Evolutionary conservation across 345 rosid species (phyloP).

Genomic region (Syzygium jambos): DNA sequence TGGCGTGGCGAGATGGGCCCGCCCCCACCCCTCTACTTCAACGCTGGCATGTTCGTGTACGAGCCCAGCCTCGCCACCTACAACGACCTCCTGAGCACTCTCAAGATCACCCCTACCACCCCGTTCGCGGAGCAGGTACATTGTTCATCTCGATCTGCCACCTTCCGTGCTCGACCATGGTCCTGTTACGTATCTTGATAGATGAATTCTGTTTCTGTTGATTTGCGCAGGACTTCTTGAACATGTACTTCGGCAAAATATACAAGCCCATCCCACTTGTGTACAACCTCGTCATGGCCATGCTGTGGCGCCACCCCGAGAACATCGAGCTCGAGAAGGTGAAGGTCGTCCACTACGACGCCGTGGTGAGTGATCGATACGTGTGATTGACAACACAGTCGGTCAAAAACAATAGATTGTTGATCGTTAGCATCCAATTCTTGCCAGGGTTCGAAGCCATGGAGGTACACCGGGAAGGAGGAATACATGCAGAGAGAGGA

Average conservation of each 20-base stretch:
- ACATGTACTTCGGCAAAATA: conserved; percentile 59
- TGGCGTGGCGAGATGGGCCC: conserved; percentile 57
- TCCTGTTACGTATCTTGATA: too few relatives aligned
- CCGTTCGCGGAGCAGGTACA: conserved; percentile 62
- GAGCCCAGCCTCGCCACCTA: conserved; percentile 54
- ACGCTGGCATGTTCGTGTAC: conserved; percentile 80
- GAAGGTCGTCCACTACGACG: conserved; percentile 79
- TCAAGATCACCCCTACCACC: conserved; percentile 46
- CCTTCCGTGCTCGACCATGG: background rate
- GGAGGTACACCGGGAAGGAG: conserved; percentile 85
- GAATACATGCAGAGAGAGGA: conserved; percentile 73
- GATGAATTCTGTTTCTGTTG: too few relatives aligned
- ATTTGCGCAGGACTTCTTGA: conserved; percentile 30
- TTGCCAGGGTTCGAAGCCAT: conserved; percentile 73
- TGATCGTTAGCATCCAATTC: too few relatives aligned
- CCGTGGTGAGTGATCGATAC: conserved; percentile 26
- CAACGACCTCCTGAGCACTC: conserved; percentile 27
- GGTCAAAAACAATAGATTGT: background rate
- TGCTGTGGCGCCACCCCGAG: conserved; percentile 10
- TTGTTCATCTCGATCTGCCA: too few relatives aligned
- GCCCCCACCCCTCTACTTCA: conserved; percentile 66
- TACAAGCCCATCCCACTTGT: conserved; percentile 56
- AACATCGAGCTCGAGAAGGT: conserved; percentile 62
- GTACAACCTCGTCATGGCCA: conserved; percentile 26
- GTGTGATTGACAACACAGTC: too few relatives aligned